Percentiles rank a stretch among this genome's conserved stretches.
Conservation (phyloP, 306 rosid species). For the Geum urbanum region DNA sequence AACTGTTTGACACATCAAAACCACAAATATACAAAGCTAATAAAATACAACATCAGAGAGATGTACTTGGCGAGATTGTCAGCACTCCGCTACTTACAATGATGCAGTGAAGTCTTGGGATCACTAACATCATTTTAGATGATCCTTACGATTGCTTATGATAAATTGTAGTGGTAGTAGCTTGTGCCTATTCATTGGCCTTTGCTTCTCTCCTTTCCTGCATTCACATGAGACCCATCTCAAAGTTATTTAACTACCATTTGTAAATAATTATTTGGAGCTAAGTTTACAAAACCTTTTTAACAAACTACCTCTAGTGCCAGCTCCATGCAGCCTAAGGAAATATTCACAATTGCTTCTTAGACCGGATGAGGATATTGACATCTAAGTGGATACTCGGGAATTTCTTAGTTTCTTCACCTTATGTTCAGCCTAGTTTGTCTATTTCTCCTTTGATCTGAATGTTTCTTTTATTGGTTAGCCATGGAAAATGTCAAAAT, state of each 20-base stretch:
- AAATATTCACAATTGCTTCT: constrained; percentile 78
- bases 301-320: constrained; percentile 50
- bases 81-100: no score
- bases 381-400: constrained; percentile 62
- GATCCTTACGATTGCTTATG: constrained; percentile 20
- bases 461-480: constrained; percentile 17
- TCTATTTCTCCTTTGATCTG: constrained; percentile 71
- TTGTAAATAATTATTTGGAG: not conserved
- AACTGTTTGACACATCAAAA: no score
- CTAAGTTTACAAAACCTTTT: not conserved
- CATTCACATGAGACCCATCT: not conserved
- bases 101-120: no score
- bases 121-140: constrained; percentile 54
- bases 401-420: constrained; percentile 62
- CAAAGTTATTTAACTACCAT: constrained; percentile 8
- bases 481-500: not conserved
- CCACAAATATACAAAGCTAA: no score
- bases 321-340: constrained; percentile 83
- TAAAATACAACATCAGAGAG: no score
- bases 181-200: constrained; percentile 15
- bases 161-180: constrained; percentile 18
- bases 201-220: constrained; percentile 53
- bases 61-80: no score
- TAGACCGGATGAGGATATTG: constrained; percentile 57
- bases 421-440: constrained; percentile 58